Percentiles rank a stretch among this genome's conserved stretches.
Evolutionary conservation across 2,329 filamentous ascomycete species (phyloP).

Genomic region (Neoscytalidium dimidiatum): DNA sequence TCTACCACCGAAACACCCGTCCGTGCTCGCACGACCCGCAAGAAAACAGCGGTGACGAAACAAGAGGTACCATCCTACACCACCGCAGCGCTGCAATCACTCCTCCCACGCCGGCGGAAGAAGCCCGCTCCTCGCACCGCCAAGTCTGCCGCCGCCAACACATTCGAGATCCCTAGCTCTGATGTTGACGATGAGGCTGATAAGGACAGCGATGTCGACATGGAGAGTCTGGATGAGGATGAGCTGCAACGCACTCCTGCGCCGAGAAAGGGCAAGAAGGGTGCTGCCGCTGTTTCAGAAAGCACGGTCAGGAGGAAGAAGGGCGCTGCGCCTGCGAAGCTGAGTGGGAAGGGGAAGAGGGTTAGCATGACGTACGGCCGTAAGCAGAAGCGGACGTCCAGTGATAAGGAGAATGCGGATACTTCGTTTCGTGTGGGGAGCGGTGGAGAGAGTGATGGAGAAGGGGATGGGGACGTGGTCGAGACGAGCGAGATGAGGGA

Average conservation of each 20-base stretch:
- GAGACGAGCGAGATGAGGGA: slow-evolving; percentile 25
- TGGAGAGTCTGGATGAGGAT: slow-evolving; percentile 43
- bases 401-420: slow-evolving; percentile 45
- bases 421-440: not conserved
- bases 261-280: slow-evolving; percentile 27
- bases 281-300: slow-evolving; percentile 15
- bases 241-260: slow-evolving; percentile 34
- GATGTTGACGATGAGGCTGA: slow-evolving; percentile 24
- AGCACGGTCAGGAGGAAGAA: slow-evolving; percentile 21
- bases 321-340: not conserved
- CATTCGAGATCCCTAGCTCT: slow-evolving; percentile 45
- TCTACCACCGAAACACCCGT: slow-evolving; percentile 26
- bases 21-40: slow-evolving; percentile 10
- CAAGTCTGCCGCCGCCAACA: slow-evolving; percentile 25
- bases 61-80: slow-evolving; percentile 27
- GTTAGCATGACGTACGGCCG: slow-evolving; percentile 26
- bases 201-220: not conserved
- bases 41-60: not conserved
- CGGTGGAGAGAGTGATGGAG: slow-evolving; percentile 42
- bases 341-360: slow-evolving; percentile 34
- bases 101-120: slow-evolving; percentile 44
- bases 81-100: slow-evolving; percentile 46
- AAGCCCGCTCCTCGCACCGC: not conserved
- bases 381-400: slow-evolving; percentile 23
- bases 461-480: slow-evolving; percentile 22